Evolutionary conservation across 202 grass and related monocot species (phyloP), one percentile per base, ranked within the genome.

Genomic region (Schoenoplectus tabernaemontani): DNA sequence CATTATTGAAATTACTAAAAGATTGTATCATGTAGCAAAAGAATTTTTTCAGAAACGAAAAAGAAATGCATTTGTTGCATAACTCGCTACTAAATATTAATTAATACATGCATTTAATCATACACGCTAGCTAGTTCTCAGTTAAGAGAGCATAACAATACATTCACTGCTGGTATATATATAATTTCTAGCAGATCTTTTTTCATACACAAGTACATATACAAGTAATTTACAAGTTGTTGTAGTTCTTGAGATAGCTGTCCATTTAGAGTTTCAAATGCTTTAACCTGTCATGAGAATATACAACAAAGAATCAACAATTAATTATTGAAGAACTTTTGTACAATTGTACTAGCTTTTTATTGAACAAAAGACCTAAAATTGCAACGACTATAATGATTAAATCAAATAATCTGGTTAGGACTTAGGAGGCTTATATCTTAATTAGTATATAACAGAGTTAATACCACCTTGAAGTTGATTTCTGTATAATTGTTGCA

Each of bases 201-300:
- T 75, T 36, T 3, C 70, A 56, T 76, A 56, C 8, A 56, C 28
- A 76, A 36, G 16, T 73, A 50, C 48, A 54, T 76, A 56, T 28
- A 76, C 28, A 36, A 19, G 16, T 56, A 76, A 76, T 76, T 76
- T 76, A 56, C 71, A 76, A 32, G 15, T 56, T 76, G 16, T 5
- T 76, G 26, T 36, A 11, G 3, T 30, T 15, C 71, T 76, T 75
- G 26, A 36, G 24, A 33, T 7, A 36, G 16, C 9, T 19, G 9
- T 6, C 3, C 26, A 17, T 75, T 78, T 28, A 79, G 37, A 61
- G 76, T 17, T 63, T 79, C 76, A 62, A 63, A 62, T 63, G 76
- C 38, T 79, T 79, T 9, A 79, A 47, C 57, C 76, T 79, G 76
- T 79, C 39, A 76, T 4, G 12, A 76, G 32, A 76, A 76, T 37